Evolutionary conservation across 2,329 filamentous ascomycete species (phyloP).

Genomic region (Paraphoma chrysanthemicola): DNA sequence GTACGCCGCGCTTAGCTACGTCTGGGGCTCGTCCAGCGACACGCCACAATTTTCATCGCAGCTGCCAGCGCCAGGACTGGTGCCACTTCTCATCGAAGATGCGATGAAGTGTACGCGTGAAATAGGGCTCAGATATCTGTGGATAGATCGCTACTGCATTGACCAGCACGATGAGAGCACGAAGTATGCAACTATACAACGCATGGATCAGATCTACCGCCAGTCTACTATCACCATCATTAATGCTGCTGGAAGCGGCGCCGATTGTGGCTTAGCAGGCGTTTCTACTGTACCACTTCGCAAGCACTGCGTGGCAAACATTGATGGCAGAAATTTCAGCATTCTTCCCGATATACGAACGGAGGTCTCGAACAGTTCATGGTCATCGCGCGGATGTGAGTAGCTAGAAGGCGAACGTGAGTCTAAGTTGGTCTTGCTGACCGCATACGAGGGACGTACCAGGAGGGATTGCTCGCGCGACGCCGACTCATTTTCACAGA

Average conservation of each 20-base stretch:
- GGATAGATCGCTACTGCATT: neutral
- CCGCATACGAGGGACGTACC: neutral
- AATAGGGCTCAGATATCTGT: neutral
- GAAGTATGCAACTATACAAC: neutral
- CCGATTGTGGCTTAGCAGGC: neutral
- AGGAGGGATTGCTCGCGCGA: slow-evolving; percentile 1
- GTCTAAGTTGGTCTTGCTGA: neutral
- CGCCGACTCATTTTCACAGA: neutral
- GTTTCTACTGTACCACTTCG: neutral
- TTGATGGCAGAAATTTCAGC: neutral
- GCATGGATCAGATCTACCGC: neutral
- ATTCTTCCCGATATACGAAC: neutral
- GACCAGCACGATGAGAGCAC: neutral
- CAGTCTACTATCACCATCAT: neutral
- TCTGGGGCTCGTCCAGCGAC: slow-evolving; percentile 1
- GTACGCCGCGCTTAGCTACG: slow-evolving; percentile 4
- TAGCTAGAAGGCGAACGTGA: neutral
- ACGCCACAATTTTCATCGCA: neutral
- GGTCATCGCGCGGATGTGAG: neutral
- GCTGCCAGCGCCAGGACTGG: neutral
- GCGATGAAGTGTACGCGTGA: slow-evolving; percentile 1
- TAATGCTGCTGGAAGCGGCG: neutral
- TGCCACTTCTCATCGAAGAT: slow-evolving; percentile 3
- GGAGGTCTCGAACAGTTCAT: neutral
- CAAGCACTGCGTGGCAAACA: neutral